Evolutionary conservation across 148 eudicot genomes (phyloP).

Genomic region (Fagopyrum esculentum): DNA sequence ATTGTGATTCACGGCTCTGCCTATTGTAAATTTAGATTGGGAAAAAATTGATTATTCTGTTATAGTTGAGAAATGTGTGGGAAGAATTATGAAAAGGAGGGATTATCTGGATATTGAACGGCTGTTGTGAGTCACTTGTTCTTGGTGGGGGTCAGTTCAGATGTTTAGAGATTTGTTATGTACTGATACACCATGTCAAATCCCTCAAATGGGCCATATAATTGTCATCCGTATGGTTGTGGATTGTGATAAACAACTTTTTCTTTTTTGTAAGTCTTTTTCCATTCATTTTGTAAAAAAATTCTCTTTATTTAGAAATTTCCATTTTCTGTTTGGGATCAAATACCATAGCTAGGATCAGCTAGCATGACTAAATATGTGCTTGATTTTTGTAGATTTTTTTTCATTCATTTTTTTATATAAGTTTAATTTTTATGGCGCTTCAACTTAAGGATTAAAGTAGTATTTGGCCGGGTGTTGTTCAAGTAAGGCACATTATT

Average conservation of each 20-base stretch:
- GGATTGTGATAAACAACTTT: not conserved
- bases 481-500: no score
- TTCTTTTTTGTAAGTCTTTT: not conserved
- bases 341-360: no score
- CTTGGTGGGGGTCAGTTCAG: slow-evolving; percentile 1
- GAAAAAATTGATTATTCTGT: not conserved
- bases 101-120: not conserved
- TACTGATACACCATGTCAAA: not conserved
- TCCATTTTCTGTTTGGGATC: no score
- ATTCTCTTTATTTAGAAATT: not conserved
- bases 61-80: not conserved
- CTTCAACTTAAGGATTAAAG: no score
- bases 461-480: no score
- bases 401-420: no score
- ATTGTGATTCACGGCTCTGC: slow-evolving; percentile 14
- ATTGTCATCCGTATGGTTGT: not conserved
- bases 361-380: no score
- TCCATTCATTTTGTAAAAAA: not conserved
- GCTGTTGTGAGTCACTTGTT: not conserved
- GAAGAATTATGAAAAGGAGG: not conserved
- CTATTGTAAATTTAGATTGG: not conserved
- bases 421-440: no score
- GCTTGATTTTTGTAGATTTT: no score
- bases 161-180: not conserved
- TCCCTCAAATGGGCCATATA: not conserved